These are phyloP conservation scores for Coniferiporia sulphurascens DNA, from an alignment of 1,284 basidiomycete genomes.

Conservation along the genomic window DNA sequence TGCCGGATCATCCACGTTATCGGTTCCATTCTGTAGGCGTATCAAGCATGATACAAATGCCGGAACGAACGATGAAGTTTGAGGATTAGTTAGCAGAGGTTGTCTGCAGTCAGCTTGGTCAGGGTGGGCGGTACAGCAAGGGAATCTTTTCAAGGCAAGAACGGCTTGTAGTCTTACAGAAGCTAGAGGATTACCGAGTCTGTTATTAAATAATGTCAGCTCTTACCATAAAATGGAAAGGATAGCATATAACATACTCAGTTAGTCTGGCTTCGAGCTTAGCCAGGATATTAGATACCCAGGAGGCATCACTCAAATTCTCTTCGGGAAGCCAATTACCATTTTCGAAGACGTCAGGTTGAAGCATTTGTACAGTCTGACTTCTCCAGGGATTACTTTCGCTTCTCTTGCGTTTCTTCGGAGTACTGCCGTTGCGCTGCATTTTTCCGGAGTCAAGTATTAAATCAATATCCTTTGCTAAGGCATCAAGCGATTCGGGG, in stretches of 20 bases:
- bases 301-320: constrained; percentile 5
- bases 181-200: not conserved
- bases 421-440: not conserved
- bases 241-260: not conserved
- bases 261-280: not conserved
- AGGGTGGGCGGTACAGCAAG: constrained; percentile 42
- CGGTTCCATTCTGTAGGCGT: constrained; percentile 43
- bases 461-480: not conserved
- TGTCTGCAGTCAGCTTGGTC: constrained; percentile 29
- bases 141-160: constrained; percentile 23
- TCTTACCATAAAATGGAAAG: not conserved
- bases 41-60: constrained; percentile 36
- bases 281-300: constrained; percentile 7
- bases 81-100: constrained; percentile 18
- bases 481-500: not conserved
- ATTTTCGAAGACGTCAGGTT: not conserved
- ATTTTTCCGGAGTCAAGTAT: not conserved
- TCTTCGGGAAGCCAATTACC: constrained; percentile 4
- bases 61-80: constrained; percentile 32
- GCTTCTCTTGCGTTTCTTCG: constrained; percentile 20
- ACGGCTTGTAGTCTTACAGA: not conserved
- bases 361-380: constrained; percentile 5
- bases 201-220: not conserved
- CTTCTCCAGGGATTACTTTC: not conserved
- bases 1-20: constrained; percentile 38